Evolutionary conservation across 805 yeast species (phyloP).

Genomic region (Saccharomycopsis fermentans): DNA sequence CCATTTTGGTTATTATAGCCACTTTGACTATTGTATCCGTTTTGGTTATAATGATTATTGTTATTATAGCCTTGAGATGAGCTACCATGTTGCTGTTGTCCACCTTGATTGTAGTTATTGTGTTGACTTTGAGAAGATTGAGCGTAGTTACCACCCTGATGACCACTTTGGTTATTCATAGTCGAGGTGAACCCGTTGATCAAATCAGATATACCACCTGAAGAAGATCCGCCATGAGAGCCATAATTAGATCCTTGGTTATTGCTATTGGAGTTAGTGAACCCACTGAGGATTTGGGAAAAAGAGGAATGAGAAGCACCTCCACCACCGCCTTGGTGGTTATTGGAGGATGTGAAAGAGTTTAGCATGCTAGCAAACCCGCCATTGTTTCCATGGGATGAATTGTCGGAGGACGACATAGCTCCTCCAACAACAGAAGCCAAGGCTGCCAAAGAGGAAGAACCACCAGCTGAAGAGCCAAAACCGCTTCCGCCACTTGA

Average conservation of each 20-base stretch:
- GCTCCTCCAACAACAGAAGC: slow-evolving; percentile 7
- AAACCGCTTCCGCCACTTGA: background rate
- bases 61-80: background rate
- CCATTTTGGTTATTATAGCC: background rate
- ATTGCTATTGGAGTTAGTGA: background rate
- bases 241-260: background rate
- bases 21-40: background rate
- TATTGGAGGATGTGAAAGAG: background rate
- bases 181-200: slow-evolving; percentile 7
- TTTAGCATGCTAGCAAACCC: background rate
- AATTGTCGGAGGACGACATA: background rate
- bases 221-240: background rate
- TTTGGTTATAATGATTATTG: background rate
- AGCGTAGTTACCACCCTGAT: background rate
- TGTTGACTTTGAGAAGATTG: background rate
- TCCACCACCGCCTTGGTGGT: background rate
- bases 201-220: slow-evolving; percentile 8
- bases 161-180: background rate
- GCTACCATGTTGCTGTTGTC: background rate
- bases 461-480: slow-evolving; percentile 5
- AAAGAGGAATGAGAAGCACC: background rate
- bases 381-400: background rate
- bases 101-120: background rate
- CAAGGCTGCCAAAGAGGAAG: slow-evolving; percentile 13
- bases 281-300: background rate